Percentiles rank a stretch among this genome's conserved stretches.
Conservation (phyloP, 1,284 basidiomycete genomes). For the Rhodotorula sp. region DNA sequence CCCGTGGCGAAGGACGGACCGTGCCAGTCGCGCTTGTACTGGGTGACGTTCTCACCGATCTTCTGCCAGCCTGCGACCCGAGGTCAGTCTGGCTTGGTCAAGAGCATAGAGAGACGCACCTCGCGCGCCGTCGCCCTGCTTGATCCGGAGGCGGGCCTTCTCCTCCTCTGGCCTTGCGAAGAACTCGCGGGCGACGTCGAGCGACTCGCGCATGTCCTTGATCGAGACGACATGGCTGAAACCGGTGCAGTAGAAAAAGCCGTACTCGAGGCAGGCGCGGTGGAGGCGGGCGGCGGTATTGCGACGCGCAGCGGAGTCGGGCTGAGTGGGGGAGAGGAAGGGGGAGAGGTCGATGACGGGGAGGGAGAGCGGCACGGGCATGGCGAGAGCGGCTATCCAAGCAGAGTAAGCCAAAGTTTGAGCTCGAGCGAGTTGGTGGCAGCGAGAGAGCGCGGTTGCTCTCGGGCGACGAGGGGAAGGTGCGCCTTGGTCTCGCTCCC, state of each 20-base stretch:
- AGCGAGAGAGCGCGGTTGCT: neutral
- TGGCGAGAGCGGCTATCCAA: neutral
- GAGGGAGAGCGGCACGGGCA: constrained; percentile 34
- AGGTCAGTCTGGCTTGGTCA: too few species aligned
- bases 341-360: constrained; percentile 52
- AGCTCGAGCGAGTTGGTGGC: neutral
- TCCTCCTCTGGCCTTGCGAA: constrained; percentile 68
- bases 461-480: neutral
- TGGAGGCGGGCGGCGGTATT: constrained; percentile 56
- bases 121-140: constrained; percentile 55
- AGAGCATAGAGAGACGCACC: constrained; percentile 30
- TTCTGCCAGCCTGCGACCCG: constrained; percentile 46
- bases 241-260: constrained; percentile 75
- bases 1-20: neutral
- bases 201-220: constrained; percentile 66
- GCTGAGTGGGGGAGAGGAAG: constrained; percentile 19
- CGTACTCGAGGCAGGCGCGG: constrained; percentile 70
- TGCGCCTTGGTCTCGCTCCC: neutral
- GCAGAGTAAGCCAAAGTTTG: neutral
- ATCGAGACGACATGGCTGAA: constrained; percentile 61
- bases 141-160: constrained; percentile 69
- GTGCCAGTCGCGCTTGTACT: constrained; percentile 59
- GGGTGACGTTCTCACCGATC: constrained; percentile 78
- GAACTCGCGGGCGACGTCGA: constrained; percentile 67
- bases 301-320: neutral